These are phyloP conservation scores for Linnemannia elongata DNA, from an alignment of 192 early-diverging fungal species.

Conservation along the genomic window DNA sequence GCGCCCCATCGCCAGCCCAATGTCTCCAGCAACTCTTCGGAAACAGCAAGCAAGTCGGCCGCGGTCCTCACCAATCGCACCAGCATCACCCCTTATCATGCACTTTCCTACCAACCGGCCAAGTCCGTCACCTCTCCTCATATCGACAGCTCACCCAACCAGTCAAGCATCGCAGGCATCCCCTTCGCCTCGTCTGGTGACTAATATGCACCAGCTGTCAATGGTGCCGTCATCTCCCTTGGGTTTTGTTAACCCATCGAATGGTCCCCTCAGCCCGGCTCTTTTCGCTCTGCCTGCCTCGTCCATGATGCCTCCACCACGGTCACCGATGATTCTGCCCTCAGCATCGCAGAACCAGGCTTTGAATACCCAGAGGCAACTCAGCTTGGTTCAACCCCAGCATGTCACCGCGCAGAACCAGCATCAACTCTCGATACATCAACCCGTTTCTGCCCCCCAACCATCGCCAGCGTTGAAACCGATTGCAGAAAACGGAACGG, in stretches of 20 bases:
- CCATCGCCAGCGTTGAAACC: slow-evolving; percentile 29
- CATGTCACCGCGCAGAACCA: slow-evolving; percentile 37
- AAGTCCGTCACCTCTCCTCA: slow-evolving; percentile 45
- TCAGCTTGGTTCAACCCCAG: slow-evolving; percentile 21
- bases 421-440: slow-evolving; percentile 48
- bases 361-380: slow-evolving; percentile 39
- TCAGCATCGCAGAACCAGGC: slow-evolving; percentile 25
- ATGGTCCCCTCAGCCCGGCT: slow-evolving; percentile 46
- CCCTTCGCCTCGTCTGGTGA: slow-evolving; percentile 47
- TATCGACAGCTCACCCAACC: slow-evolving; percentile 42
- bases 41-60: slow-evolving; percentile 35
- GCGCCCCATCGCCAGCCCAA: slow-evolving; percentile 36
- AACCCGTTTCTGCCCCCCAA: slow-evolving; percentile 20
- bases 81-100: slow-evolving; percentile 49
- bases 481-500: neutral
- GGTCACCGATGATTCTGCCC: slow-evolving; percentile 48
- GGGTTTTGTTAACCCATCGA: slow-evolving; percentile 5
- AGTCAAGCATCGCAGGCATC: slow-evolving; percentile 20
- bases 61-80: slow-evolving; percentile 39
- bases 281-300: slow-evolving; percentile 52
- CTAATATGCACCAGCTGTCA: slow-evolving; percentile 51
- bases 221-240: slow-evolving; percentile 49
- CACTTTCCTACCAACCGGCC: slow-evolving; percentile 49
- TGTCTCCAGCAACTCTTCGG: slow-evolving; percentile 51
- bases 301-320: slow-evolving; percentile 54